phyloP scores from a whole-genome alignment of 2,329 filamentous ascomycete genomes.

The Endocalyx cinctus region DNA sequence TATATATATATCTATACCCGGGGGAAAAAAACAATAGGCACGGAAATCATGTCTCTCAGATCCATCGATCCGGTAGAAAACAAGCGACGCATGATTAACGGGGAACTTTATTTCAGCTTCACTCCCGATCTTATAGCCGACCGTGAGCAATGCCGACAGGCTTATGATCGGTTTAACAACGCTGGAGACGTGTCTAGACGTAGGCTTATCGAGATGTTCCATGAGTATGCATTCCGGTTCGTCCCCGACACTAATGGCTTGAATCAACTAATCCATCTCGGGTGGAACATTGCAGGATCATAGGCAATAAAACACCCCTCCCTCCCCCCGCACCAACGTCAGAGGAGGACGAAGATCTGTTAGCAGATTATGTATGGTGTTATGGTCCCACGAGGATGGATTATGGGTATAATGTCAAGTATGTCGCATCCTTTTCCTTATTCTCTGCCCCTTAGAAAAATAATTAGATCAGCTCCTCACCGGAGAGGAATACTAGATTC shows the following conservation, averaged over 20 bases:
- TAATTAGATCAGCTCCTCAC: too few relatives aligned
- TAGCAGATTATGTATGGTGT: slow-evolving; percentile 64
- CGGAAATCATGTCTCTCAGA: not conserved
- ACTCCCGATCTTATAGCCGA: slow-evolving; percentile 61
- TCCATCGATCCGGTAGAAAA: slow-evolving; percentile 42
- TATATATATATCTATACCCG: too few relatives aligned
- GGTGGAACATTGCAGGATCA: slow-evolving; percentile 57
- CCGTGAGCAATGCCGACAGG: slow-evolving; percentile 57
- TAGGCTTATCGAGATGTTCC: slow-evolving; percentile 62
- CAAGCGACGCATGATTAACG: slow-evolving; percentile 53
- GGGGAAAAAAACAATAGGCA: not conserved
- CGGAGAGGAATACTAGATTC: too few relatives aligned
- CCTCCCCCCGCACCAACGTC: slow-evolving; percentile 53
- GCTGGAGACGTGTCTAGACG: slow-evolving; percentile 57
- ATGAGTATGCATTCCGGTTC: slow-evolving; percentile 57
- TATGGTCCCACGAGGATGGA: slow-evolving; percentile 67
- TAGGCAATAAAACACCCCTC: slow-evolving; percentile 57
- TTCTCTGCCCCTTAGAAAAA: too few relatives aligned
- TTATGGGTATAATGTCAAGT: slow-evolving; percentile 71
- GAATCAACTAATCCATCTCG: too few relatives aligned
- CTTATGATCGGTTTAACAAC: slow-evolving; percentile 60
- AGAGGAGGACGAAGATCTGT: slow-evolving; percentile 60
- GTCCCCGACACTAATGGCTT: too few relatives aligned
- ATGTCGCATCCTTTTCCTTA: slow-evolving; percentile 10
- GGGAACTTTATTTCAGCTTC: slow-evolving; percentile 72